Evolutionary conservation across 2,329 filamentous ascomycete genomes (phyloP).

Genomic region (Emericellopsis cladophorae): DNA sequence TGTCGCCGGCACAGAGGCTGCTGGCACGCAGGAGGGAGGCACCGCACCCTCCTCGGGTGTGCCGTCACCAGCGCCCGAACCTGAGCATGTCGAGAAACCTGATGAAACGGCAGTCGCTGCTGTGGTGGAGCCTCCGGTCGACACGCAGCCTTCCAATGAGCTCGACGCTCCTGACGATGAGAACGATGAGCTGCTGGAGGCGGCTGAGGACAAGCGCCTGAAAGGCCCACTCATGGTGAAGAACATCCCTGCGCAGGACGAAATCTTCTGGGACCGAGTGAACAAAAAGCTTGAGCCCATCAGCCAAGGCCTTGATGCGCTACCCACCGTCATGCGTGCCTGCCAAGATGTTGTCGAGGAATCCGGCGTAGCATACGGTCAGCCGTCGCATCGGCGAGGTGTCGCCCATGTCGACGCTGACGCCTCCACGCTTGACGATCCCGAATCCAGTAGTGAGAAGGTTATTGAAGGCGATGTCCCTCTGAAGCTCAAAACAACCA

Average conservation of each 20-base stretch:
- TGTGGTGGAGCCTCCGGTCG: background rate
- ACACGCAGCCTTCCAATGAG: no score
- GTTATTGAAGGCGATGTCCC: conserved; percentile 27
- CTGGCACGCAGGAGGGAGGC: conserved; percentile 13
- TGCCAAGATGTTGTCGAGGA: conserved; percentile 16
- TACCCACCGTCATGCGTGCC: conserved; percentile 27
- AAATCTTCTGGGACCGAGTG: conserved; percentile 36
- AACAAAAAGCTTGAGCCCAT: conserved; percentile 39
- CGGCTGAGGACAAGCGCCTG: conserved; percentile 30
- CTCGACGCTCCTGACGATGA: background rate
- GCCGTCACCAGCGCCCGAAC: conserved; percentile 1
- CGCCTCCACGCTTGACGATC: conserved; percentile 6
- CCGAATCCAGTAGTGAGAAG: conserved; percentile 8
- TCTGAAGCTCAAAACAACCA: conserved; percentile 29
- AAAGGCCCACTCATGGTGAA: conserved; percentile 40
- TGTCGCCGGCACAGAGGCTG: conserved; percentile 20
- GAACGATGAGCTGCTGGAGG: conserved; percentile 19
- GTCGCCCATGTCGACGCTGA: conserved; percentile 9
- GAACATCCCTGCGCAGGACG: conserved; percentile 43
- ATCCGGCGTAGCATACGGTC: background rate
- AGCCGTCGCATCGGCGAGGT: background rate
- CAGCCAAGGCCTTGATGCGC: conserved; percentile 29
- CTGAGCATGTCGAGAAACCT: background rate
- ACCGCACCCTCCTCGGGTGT: conserved; percentile 13
- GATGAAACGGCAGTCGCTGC: background rate